Evolutionary conservation across 352 stramenopile species (phyloP).

Genomic region (Phytophthora pluvialis): DNA sequence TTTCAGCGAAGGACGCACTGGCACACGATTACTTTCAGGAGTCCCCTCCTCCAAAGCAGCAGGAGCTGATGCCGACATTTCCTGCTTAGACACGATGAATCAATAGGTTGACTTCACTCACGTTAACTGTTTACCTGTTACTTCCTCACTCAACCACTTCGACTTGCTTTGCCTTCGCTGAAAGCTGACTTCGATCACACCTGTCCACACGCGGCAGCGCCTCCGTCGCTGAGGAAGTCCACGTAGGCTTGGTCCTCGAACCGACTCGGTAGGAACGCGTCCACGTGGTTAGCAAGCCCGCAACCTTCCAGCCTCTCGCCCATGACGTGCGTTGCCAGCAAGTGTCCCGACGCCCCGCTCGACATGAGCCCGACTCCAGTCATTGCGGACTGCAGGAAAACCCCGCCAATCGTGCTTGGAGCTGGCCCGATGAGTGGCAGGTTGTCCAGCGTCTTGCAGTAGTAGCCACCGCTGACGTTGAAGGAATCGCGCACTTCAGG

Average conservation of each 20-base stretch:
- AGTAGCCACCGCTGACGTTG: slow-evolving; percentile 79
- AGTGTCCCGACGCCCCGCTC: slow-evolving; percentile 69
- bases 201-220: slow-evolving; percentile 57
- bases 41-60: slow-evolving; percentile 60
- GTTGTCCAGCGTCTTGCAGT: slow-evolving; percentile 84
- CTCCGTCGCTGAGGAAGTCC: slow-evolving; percentile 55
- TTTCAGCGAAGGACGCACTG: slow-evolving; percentile 81
- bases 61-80: slow-evolving; percentile 87
- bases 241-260: slow-evolving; percentile 71
- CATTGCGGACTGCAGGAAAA: slow-evolving; percentile 81
- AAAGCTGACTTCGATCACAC: slow-evolving; percentile 37
- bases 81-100: slow-evolving; percentile 35
- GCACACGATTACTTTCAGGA: slow-evolving; percentile 86
- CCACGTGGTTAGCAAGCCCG: slow-evolving; percentile 52
- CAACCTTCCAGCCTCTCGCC: slow-evolving; percentile 48
- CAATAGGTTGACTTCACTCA: slow-evolving; percentile 14
- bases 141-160: slow-evolving; percentile 10
- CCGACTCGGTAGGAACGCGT: slow-evolving; percentile 64
- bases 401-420: slow-evolving; percentile 59
- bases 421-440: slow-evolving; percentile 73
- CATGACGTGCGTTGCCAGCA: slow-evolving; percentile 73
- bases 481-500: slow-evolving; percentile 66
- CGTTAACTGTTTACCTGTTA: slow-evolving; percentile 6
- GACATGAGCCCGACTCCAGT: slow-evolving; percentile 80
- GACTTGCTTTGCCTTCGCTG: background rate